Evolutionary conservation across 768 basidiomycete genomes (phyloP), one percentile per base, ranked within the genome.

Genomic region (Collybia sp.): DNA sequence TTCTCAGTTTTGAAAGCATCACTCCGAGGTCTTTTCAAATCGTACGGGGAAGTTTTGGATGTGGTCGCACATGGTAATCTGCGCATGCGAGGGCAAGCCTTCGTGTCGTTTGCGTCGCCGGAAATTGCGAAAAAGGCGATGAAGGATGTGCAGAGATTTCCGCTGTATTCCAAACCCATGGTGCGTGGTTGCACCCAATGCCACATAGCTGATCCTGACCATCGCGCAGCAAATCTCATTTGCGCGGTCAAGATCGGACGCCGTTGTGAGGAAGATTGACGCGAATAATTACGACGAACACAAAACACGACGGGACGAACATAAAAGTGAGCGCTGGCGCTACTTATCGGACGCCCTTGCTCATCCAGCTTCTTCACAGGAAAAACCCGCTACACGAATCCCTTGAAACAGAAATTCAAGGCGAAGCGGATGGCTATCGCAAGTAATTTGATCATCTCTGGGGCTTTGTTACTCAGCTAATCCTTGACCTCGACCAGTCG

Each of bases 11-110:
- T 99, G 52, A 96, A 94, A 67, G 72, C 89, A 44, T 91, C 93
- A 3, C 70, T 99, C 39, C 77, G 80, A 11, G 86, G 86, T 30
- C 74, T 99, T 25, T 98, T 99, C 77, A 92, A 92, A 64, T 77
- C 85, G 12, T 99, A 97, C 58, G 92, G 93, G 11, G 85, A 89
- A 51, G 88, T 99, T 13, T 67, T 97, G 19, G 92, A 95, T 60
- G 92, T 99, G n/a, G 88, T 93, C 15, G 93, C 94, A 9, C 96
- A 99, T 64, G 69, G 75, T 43, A 98, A 96, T 71, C 68, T 99
- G 49, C 83, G 96, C 33, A 99, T 99, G 96, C 79, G 96, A 33
- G 96, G 96, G 12, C 96, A 99, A 68, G 96, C 96, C 3, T 99
- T 99, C 61, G 91, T 99, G 32, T 92, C 90, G 32, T 96, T 99